phyloP scores from a whole-genome alignment of 192 early-diverging fungal genomes.

The Coemansia sp. region DNA sequence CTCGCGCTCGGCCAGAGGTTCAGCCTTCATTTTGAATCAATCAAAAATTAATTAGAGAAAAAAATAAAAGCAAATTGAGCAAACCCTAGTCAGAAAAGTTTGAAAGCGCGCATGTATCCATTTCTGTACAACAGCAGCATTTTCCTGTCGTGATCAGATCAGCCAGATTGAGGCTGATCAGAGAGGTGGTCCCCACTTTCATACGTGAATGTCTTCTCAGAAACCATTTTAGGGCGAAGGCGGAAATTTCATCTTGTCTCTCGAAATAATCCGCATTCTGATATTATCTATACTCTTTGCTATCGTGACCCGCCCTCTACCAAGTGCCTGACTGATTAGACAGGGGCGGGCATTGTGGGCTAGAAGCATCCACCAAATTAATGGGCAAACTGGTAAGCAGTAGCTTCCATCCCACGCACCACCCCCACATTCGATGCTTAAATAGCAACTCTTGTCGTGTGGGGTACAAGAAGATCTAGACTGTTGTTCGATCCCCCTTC shows the following conservation, averaged over 20 bases:
- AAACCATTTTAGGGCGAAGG: neutral
- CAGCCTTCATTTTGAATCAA: conserved; percentile 24
- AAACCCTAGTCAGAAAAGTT: neutral
- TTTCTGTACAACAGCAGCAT: neutral
- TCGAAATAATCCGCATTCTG: no score
- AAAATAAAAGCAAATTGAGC: neutral
- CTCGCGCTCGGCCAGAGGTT: conserved; percentile 1
- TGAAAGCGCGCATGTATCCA: neutral
- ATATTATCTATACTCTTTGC: neutral
- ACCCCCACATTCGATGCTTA: neutral
- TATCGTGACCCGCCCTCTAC: neutral
- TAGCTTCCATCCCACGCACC: neutral
- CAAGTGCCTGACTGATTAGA: neutral
- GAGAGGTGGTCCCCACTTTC: neutral
- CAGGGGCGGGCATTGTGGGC: neutral
- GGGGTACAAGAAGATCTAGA: neutral
- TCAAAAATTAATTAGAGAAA: neutral
- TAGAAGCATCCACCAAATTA: neutral
- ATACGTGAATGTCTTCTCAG: neutral
- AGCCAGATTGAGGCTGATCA: neutral
- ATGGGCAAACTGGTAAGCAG: conserved; percentile 3
- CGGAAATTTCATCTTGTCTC: neutral
- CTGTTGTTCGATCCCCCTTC: neutral
- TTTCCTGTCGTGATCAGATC: conserved; percentile 3
- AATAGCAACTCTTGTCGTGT: neutral